A percentile compares a stretch with the other conserved stretches of the same genome.
phyloP scores from a whole-genome alignment of 441 rosid species.

The Euphorbia neoarborescens region DNA sequence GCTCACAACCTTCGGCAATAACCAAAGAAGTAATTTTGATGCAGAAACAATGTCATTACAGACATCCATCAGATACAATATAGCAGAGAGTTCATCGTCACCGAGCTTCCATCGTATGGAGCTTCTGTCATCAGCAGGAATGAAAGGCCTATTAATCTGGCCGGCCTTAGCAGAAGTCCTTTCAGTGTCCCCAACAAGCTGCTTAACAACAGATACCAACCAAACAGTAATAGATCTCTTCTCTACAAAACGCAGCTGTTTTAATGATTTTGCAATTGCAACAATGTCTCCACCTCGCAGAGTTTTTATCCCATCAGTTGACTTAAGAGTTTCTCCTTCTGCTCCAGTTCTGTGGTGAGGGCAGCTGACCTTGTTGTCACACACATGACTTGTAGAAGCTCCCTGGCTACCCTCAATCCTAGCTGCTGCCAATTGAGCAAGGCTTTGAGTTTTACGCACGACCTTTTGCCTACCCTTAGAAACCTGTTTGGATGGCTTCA shows the following conservation, averaged over 20 bases:
- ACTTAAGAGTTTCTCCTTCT: constrained; percentile 45
- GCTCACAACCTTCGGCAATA: constrained; percentile 70
- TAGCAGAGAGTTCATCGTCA: constrained; percentile 75
- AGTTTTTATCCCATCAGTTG: constrained; percentile 48
- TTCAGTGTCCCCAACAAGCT: constrained; percentile 79
- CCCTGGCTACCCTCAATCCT: constrained; percentile 99
- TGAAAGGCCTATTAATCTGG: constrained; percentile 48
- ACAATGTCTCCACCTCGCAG: constrained; percentile 48
- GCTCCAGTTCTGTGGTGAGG: constrained; percentile 30
- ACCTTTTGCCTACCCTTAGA: constrained; percentile 81
- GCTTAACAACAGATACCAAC: constrained; percentile 62
- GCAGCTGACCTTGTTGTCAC: constrained; percentile 62
- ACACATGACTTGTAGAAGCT: constrained; percentile 93
- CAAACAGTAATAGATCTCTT: constrained; percentile 72
- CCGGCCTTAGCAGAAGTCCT: constrained; percentile 51
- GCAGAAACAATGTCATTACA: constrained; percentile 72
- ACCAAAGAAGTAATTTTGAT: constrained; percentile 76
- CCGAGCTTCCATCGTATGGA: constrained; percentile 77
- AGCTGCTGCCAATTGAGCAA: constrained; percentile 89
- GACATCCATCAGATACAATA: constrained; percentile 73
- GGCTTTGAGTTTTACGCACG: constrained; percentile 78
- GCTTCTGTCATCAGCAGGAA: constrained; percentile 58
- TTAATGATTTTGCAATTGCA: constrained; percentile 70
- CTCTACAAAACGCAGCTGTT: constrained; percentile 67
- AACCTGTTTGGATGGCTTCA: constrained; percentile 63